Conservation (phyloP, 768 basidiomycete genomes). For the Boletus vinaceobasis region DNA sequence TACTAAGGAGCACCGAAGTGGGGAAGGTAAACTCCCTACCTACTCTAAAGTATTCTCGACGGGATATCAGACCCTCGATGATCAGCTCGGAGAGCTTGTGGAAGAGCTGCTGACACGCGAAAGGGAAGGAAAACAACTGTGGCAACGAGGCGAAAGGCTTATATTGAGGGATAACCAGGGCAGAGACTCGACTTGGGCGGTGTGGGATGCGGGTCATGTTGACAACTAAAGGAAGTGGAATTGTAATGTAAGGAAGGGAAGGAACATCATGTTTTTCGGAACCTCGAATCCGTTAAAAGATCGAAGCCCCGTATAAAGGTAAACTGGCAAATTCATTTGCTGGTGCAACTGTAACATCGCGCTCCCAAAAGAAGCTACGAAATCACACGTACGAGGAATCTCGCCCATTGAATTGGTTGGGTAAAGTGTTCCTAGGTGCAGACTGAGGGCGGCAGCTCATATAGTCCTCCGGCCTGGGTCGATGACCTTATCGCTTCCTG, state of each 20-base stretch:
- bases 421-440: too few species aligned
- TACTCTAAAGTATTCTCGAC: slow-evolving; percentile 10
- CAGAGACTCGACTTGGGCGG: slow-evolving; percentile 6
- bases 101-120: background rate
- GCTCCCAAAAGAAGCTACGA: background rate
- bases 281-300: background rate
- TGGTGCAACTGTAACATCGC: background rate
- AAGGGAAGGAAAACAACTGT: slow-evolving; percentile 1
- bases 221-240: background rate
- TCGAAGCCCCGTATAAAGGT: background rate
- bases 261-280: background rate
- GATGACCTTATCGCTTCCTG: background rate
- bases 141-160: slow-evolving; percentile 7
- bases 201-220: slow-evolving; percentile 17
- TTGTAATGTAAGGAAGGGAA: background rate
- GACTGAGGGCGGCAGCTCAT: too few species aligned
- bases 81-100: slow-evolving; percentile 2
- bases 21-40: background rate
- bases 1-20: background rate
- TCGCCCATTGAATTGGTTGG: background rate
- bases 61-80: slow-evolving; percentile 7
- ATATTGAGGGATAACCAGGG: background rate
- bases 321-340: background rate
- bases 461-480: too few species aligned
- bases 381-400: background rate